These are phyloP conservation scores for Annulohypoxylon maeteangense DNA, from an alignment of 495 filamentous ascomycete genomes.

Conservation along the genomic window DNA sequence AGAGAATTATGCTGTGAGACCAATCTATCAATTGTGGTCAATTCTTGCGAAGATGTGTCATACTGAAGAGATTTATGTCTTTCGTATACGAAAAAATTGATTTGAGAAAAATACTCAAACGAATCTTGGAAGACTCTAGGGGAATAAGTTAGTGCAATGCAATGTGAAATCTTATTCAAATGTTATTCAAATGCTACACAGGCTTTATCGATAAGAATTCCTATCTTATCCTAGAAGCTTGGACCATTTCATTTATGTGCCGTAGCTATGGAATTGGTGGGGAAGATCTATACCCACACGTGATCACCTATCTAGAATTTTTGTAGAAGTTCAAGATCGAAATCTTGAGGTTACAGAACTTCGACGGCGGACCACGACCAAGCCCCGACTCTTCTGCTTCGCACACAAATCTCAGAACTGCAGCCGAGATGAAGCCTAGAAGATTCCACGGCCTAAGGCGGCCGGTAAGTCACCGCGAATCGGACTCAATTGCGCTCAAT, in stretches of 20 bases:
- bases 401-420: slow-evolving; percentile 16
- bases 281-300: not conserved
- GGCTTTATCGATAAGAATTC: not conserved
- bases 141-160: not conserved
- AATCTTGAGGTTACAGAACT: not conserved
- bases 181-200: not conserved
- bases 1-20: not conserved
- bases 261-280: not conserved
- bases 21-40: not conserved
- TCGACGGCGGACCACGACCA: slow-evolving; percentile 1
- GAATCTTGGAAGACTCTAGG: not conserved
- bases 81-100: too few relatives aligned
- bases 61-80: not conserved
- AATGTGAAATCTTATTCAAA: not conserved
- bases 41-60: not conserved
- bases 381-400: slow-evolving; percentile 15
- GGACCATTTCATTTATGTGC: not conserved
- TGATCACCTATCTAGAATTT: not conserved
- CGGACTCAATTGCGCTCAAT: slow-evolving; percentile 1
- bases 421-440: slow-evolving; percentile 64
- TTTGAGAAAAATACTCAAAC: not conserved
- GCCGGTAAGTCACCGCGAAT: slow-evolving; percentile 58
- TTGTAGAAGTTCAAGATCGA: slow-evolving; percentile 2
- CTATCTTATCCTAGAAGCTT: slow-evolving; percentile 2
- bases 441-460: slow-evolving; percentile 72